Percentiles rank a stretch among this genome's conserved stretches.
Evolutionary conservation across 176 grass and related monocot genomes (phyloP).

Genomic region (Oryza meyeriana): DNA sequence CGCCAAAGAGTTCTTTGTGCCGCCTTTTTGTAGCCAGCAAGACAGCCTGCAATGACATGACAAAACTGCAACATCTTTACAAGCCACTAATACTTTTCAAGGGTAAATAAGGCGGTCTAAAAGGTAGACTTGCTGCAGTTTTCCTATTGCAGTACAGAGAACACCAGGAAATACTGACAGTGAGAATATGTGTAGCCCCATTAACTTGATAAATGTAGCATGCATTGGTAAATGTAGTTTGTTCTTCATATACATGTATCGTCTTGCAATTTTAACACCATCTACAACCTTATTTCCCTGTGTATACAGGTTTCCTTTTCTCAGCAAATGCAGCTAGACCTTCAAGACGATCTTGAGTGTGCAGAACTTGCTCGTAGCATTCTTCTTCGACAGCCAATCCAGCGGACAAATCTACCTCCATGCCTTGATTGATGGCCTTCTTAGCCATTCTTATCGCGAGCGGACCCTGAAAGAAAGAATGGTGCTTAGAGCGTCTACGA

Average conservation of each 20-base stretch:
- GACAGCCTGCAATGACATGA: not conserved
- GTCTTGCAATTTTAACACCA: not conserved
- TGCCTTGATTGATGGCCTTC: slow-evolving; percentile 68
- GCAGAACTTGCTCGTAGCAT: slow-evolving; percentile 72
- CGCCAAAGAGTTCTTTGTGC: not conserved
- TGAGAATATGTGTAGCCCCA: not conserved
- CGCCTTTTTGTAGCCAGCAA: not conserved
- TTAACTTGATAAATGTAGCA: slow-evolving; percentile 17
- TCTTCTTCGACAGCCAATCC: slow-evolving; percentile 68
- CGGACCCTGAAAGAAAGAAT: slow-evolving; percentile 57
- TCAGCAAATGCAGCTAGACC: slow-evolving; percentile 90
- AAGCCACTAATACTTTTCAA: not conserved
- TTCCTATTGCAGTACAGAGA: not conserved
- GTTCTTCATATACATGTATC: slow-evolving; percentile 6
- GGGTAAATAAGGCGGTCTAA: not conserved
- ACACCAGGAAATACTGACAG: not conserved
- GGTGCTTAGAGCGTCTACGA: slow-evolving; percentile 1
- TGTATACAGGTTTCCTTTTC: slow-evolving; percentile 82
- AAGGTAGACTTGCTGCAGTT: not conserved
- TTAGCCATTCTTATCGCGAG: slow-evolving; percentile 89
- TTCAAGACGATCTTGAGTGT: slow-evolving; percentile 79
- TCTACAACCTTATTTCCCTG: slow-evolving; percentile 41
- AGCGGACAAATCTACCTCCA: slow-evolving; percentile 50
- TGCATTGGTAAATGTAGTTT: not conserved
- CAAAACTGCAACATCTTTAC: not conserved